phyloP scores from a whole-genome alignment of 805 yeast species.

The Hanseniaspora thailandica region DNA sequence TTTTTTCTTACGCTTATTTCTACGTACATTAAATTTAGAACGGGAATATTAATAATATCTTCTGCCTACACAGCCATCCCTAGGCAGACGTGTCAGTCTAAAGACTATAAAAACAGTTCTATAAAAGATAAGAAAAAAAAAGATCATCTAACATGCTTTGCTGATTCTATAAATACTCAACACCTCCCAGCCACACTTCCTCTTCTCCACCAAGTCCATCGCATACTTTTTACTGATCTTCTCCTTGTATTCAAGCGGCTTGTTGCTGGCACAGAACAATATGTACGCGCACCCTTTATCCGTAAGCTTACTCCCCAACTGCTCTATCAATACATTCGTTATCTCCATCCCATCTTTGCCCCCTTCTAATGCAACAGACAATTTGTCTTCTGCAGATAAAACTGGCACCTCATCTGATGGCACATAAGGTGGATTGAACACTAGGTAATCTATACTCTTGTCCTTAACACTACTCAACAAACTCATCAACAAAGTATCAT shows the following conservation, averaged over 20 bases:
- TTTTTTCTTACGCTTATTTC: no score
- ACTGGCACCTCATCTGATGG: constrained; percentile 71
- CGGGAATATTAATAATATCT: no score
- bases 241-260: constrained; percentile 48
- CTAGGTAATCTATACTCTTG: constrained; percentile 50
- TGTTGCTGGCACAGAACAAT: constrained; percentile 81
- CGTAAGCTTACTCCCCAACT: constrained; percentile 43
- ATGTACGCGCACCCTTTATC: constrained; percentile 68
- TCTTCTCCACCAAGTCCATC: constrained; percentile 39
- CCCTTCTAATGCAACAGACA: constrained; percentile 82
- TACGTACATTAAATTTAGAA: no score
- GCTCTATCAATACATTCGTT: constrained; percentile 51
- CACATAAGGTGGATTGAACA: constrained; percentile 95
- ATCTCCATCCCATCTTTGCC: constrained; percentile 85
- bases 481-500: constrained; percentile 46
- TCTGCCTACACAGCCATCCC: no score
- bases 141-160: background rate
- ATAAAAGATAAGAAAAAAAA: no score
- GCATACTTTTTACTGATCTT: constrained; percentile 37
- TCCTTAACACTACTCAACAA: constrained; percentile 41
- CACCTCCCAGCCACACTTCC: constrained; percentile 96
- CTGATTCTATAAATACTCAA: constrained; percentile 58
- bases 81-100: no score
- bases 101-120: no score
- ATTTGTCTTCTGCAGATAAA: constrained; percentile 48